Evolutionary conservation across 768 basidiomycete species (phyloP).

Genomic region (Mycena alexandri): DNA sequence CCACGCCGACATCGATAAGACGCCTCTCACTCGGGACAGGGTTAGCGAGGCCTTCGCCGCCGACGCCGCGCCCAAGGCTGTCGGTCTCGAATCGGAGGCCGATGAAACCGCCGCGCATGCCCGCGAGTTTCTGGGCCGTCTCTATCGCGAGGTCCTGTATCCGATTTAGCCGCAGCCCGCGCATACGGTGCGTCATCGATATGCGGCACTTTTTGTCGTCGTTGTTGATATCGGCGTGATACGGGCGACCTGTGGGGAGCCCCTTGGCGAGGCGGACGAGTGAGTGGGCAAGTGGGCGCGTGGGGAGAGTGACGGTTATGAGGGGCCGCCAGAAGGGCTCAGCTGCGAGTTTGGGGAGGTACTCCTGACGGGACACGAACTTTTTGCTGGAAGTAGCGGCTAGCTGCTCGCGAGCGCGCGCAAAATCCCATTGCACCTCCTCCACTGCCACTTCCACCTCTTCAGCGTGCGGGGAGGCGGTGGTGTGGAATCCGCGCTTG

Average conservation of each 20-base stretch:
- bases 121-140: slow-evolving; percentile 48
- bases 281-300: slow-evolving; percentile 55
- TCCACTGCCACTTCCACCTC: slow-evolving; percentile 10
- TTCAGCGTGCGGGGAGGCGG: slow-evolving; percentile 18
- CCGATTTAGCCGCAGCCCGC: slow-evolving; percentile 50
- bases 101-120: slow-evolving; percentile 52
- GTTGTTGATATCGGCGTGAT: slow-evolving; percentile 46
- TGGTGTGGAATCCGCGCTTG: slow-evolving; percentile 29
- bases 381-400: not conserved
- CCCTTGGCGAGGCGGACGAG: slow-evolving; percentile 49
- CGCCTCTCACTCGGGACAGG: slow-evolving; percentile 48
- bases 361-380: slow-evolving; percentile 41
- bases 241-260: slow-evolving; percentile 51
- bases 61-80: slow-evolving; percentile 49
- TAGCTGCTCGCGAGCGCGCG: not conserved
- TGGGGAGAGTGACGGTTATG: slow-evolving; percentile 54
- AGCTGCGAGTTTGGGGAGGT: slow-evolving; percentile 44
- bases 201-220: slow-evolving; percentile 51
- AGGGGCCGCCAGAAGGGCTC: slow-evolving; percentile 57
- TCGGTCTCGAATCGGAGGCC: slow-evolving; percentile 50
- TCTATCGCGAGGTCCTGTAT: slow-evolving; percentile 46
- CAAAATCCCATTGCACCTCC: slow-evolving; percentile 21
- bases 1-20: slow-evolving; percentile 50
- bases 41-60: slow-evolving; percentile 52
- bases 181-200: slow-evolving; percentile 49